Evolutionary conservation across 495 filamentous ascomycete species (phyloP).

Genomic region (Chaetomium cochliodes): DNA sequence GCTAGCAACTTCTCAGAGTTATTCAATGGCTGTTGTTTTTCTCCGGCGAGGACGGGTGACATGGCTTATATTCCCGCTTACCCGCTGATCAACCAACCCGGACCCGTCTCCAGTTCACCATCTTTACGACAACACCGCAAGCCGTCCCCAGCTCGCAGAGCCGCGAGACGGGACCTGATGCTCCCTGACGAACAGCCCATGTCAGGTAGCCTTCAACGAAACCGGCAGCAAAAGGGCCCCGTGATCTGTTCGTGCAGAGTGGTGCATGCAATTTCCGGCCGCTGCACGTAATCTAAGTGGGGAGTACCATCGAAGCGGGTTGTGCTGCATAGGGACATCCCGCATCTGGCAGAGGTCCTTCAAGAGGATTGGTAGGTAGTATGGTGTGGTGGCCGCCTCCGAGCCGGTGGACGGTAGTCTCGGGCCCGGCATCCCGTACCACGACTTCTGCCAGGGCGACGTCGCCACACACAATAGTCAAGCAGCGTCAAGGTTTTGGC

Average conservation of each 20-base stretch:
- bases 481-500: background rate
- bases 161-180: no score
- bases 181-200: no score
- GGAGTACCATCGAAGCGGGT: conserved; percentile 5
- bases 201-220: background rate
- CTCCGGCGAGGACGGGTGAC: no score
- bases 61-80: no score
- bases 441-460: background rate
- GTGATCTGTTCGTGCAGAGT: conserved; percentile 29
- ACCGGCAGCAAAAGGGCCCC: conserved; percentile 18
- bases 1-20: no score
- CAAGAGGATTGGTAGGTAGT: background rate
- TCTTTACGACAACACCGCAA: no score
- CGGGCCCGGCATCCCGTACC: background rate
- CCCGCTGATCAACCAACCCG: no score
- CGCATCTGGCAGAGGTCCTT: conserved; percentile 15
- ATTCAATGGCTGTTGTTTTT: no score
- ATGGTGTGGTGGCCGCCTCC: background rate
- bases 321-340: conserved; percentile 23
- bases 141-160: no score
- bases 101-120: no score
- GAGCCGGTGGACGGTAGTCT: background rate
- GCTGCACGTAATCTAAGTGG: conserved; percentile 30
- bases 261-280: conserved; percentile 29
- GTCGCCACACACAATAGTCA: background rate